Conservation (phyloP, 73 alveolate species). For the Paramecium bursaria region DNA sequence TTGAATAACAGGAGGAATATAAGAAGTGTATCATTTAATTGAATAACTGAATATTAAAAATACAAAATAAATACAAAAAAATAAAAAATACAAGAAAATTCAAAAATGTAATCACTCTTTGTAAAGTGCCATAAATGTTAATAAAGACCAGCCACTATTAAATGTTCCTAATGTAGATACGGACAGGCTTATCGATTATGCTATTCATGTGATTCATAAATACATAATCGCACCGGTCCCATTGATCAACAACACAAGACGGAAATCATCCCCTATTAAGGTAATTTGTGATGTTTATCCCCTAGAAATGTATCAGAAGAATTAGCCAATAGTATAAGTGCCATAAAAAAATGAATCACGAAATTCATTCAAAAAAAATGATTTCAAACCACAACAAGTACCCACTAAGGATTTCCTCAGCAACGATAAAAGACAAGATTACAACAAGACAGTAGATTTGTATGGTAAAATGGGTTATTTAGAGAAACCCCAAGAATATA, state of each 20-base stretch:
- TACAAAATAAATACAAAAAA: no score
- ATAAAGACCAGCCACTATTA: constrained; percentile 58
- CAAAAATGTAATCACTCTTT: constrained; percentile 56
- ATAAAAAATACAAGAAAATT: no score
- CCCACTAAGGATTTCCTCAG: constrained; percentile 45
- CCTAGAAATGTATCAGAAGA: constrained; percentile 51
- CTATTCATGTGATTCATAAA: constrained; percentile 59
- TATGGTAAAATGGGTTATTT: constrained; percentile 13
- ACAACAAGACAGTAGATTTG: constrained; percentile 19
- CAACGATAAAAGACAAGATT: constrained; percentile 31
- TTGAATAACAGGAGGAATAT: no score
- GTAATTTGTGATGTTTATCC: background rate
- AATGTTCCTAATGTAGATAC: constrained; percentile 42
- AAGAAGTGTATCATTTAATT: no score
- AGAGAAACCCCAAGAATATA: constrained; percentile 36
- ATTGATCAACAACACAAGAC: constrained; percentile 54
- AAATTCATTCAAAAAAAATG: constrained; percentile 54
- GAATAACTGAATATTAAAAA: no score
- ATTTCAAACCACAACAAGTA: constrained; percentile 8
- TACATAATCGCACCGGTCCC: constrained; percentile 57
- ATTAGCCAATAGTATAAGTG: constrained; percentile 12
- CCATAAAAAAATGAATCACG: constrained; percentile 32
- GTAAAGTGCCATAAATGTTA: constrained; percentile 50
- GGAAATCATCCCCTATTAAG: constrained; percentile 58
- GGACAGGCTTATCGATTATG: constrained; percentile 47